These are phyloP conservation scores for Graphilbum sp. DNA, from an alignment of 2,329 filamentous ascomycete genomes.

Conservation along the genomic window DNA sequence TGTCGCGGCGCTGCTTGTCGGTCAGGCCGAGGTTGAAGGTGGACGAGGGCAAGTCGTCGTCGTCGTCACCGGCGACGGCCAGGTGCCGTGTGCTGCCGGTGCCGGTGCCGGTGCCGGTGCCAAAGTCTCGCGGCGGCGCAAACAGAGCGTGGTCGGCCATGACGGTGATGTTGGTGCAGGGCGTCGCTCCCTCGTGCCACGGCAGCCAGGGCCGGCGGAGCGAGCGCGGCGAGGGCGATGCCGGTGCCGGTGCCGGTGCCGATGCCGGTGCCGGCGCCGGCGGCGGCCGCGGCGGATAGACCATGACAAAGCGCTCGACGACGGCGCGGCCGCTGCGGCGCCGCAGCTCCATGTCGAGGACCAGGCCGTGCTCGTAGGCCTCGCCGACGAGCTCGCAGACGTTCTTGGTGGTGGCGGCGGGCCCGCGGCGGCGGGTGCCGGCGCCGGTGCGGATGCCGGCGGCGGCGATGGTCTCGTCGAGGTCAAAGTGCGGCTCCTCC, in stretches of 20 bases:
- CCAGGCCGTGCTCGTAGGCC: conserved; percentile 32
- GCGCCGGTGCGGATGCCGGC: neutral
- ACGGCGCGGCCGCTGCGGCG: conserved; percentile 68
- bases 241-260: neutral
- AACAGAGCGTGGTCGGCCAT: conserved; percentile 66
- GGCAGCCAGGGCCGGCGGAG: neutral
- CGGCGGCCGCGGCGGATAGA: conserved; percentile 11
- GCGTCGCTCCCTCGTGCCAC: conserved; percentile 1
- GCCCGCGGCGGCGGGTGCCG: conserved; percentile 1
- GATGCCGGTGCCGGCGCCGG: neutral
- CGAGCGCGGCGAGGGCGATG: neutral
- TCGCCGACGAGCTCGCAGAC: conserved; percentile 9
- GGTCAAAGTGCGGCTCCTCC: conserved; percentile 60
- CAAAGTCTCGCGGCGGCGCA: conserved; percentile 26
- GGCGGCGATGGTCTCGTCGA: conserved; percentile 59
- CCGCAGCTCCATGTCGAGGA: conserved; percentile 74
- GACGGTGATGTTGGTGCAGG: conserved; percentile 29
- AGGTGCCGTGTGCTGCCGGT: conserved; percentile 32
- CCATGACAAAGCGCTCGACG: conserved; percentile 45
- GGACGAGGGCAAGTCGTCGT: conserved; percentile 43
- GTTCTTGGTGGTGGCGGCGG: no score
- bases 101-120: conserved; percentile 20
- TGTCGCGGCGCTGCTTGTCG: conserved; percentile 72
- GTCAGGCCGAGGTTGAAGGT: conserved; percentile 82
- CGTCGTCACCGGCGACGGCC: conserved; percentile 15